Evolutionary conservation across 208 protist species (phyloP).

Genomic region (Trypanosoma melophagium): DNA sequence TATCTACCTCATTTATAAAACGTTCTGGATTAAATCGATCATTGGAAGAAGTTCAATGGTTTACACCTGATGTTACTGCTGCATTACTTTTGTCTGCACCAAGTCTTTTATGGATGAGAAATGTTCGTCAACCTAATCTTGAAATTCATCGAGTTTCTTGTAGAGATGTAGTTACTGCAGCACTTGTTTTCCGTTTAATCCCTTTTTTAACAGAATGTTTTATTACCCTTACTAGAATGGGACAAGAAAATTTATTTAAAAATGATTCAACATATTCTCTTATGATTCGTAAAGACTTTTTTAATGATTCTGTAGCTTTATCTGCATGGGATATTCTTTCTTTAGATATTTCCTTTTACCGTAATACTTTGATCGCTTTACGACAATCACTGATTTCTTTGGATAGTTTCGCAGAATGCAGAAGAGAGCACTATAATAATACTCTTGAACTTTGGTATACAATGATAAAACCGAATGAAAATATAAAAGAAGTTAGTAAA

Average conservation of each 20-base stretch:
- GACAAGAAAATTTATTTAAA: slow-evolving; percentile 1
- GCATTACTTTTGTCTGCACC: slow-evolving; percentile 45
- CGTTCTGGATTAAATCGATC: slow-evolving; percentile 21
- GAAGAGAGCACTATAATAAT: slow-evolving; percentile 66
- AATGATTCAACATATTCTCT: slow-evolving; percentile 6
- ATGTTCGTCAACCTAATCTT: slow-evolving; percentile 23
- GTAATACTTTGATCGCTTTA: slow-evolving; percentile 59
- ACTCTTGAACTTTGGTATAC: slow-evolving; percentile 71
- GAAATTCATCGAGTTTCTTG: slow-evolving; percentile 35
- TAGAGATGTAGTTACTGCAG: slow-evolving; percentile 32
- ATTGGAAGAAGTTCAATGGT: slow-evolving; percentile 52
- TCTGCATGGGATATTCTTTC: slow-evolving; percentile 47
- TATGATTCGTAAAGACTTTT: slow-evolving; percentile 28
- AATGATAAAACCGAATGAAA: slow-evolving; percentile 56
- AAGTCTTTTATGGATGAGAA: slow-evolving; percentile 30
- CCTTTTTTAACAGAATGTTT: slow-evolving; percentile 51
- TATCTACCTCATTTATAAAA: slow-evolving; percentile 30
- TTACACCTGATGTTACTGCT: slow-evolving; percentile 33
- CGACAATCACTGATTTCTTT: slow-evolving; percentile 65
- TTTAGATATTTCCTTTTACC: slow-evolving; percentile 49
- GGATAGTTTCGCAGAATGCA: slow-evolving; percentile 47
- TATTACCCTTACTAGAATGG: slow-evolving; percentile 29
- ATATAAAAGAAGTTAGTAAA: slow-evolving; percentile 24
- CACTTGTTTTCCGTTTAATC: slow-evolving; percentile 35
- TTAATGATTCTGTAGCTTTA: slow-evolving; percentile 23